Evolutionary conservation across 2,329 filamentous ascomycete genomes (phyloP), one percentile per base, ranked within the genome.

Genomic region (Rutstroemia sp.): DNA sequence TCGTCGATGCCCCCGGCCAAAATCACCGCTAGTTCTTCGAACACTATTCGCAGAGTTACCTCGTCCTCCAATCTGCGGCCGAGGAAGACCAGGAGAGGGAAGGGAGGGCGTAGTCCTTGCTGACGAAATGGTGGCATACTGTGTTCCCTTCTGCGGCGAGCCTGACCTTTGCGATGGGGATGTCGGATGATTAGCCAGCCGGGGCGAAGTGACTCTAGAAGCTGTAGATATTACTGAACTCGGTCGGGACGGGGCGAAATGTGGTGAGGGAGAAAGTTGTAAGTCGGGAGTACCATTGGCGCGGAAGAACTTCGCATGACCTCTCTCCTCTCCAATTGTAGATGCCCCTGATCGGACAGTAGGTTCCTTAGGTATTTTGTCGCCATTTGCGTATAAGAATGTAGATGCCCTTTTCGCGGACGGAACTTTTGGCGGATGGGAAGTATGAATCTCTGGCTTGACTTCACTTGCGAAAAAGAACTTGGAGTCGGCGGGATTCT

Each of bases 381-480:
- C 75, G 21, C 77, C 71, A 61, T 77, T 78, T 5, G 77, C 76
- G 63, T 80, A 76, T 61, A 79, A 74, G 67, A 79, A 79, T n/a
- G 71, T 73, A 34, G 73, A 72, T 27, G 73, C 59, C 21, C 51
- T 59, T 59, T 62, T 63, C 45, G 60, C 16, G 39, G 51, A 39
- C 16, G 62, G 44, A 39, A 62, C 61, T 45, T 56, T 58, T 12
- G 75, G 72, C 19, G 40, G 44, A 8, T 50, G 44, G 12, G 44
- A 40, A 38, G n/a, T 36, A 14, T 55, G 40, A 47, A 14, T 47
- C 9, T 53, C 39, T 42, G 52, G 45, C 64, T 81, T 85, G 40
- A 80, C 87, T 64, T 96, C 89, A 69, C 85, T 89, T 27, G 92
- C 94, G 69, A 95, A 92, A 70, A 99, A 96, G 78, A 97, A 97